Base-by-base conservation (phyloP, 352 stramenopile genomes). In the Aphanomyces stellatus region DNA sequence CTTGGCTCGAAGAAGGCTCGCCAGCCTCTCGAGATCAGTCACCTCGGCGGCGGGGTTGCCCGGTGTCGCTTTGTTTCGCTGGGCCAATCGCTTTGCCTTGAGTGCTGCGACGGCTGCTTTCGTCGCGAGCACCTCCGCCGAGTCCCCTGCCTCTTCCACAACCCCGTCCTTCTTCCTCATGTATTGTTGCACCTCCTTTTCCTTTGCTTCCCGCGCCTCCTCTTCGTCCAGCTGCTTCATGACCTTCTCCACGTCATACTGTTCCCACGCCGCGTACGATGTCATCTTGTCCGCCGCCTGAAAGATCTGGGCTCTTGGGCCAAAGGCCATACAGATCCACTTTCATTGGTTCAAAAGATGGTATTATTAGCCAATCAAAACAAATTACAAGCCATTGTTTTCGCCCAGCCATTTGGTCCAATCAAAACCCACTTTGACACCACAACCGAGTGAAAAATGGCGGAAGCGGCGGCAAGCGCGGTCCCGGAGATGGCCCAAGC, bases 401-500 rank as follows among this genome's bases (percentile, higher is more conserved):
- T 37, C 41, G 28, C 51, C 60, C 60, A 67, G 57, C 33, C 60
- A 67, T 57, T 57, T 57, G 60, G 27, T 22, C 56, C 56, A 53
- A 33, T 10, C 22, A 56, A 37, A 33, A 8, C 19, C 5, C 41
- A 51, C n/a, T 51, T 31, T 22, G 33, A 63, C 33, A 19, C 25
- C 41, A 55, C 40, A 40, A 25, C 30, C 0, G 8, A 15, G 27
- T 5, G 42, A 57, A 51, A 51, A 17, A 41, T 13, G 13, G 11
- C 10, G 15, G n/a, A 55, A 67, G 24, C 15, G 25, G 24, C 11
- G 56, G 43, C 53, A 27, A n/a, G 19, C 46, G 27, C 59, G 61
- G 69, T 73, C 37, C 80, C 80, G 35, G 70, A 83, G 24, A 72
- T 80, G 57, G 85, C 85, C 33, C 85, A 94, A 71, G 76, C 80